A percentile compares a stretch with the other conserved stretches of the same genome.
Conservation (phyloP, 2,329 filamentous ascomycete genomes). For the Neofusicoccum sp. region DNA sequence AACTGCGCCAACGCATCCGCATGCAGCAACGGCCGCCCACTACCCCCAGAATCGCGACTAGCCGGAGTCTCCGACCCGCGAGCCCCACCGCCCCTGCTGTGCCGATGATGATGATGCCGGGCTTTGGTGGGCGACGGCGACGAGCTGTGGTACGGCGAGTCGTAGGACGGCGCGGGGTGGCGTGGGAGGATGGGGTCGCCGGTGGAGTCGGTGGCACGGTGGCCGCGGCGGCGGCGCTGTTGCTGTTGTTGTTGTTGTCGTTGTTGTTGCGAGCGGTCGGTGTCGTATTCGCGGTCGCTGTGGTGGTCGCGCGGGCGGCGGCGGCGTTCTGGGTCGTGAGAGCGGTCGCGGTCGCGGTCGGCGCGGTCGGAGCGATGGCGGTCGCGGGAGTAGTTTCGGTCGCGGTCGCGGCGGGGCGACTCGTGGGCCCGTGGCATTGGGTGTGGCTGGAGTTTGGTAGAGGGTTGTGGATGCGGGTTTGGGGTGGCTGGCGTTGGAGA, state of each 20-base stretch:
- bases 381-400: conserved; percentile 11
- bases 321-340: conserved; percentile 23
- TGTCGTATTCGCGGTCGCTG: conserved; percentile 28
- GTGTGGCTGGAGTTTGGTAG: background rate
- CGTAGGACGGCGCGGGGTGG: conserved; percentile 17
- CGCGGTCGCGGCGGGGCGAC: conserved; percentile 29
- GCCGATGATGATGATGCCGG: background rate
- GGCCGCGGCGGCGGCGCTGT: conserved; percentile 34
- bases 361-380: conserved; percentile 24
- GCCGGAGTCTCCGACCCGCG: conserved; percentile 1
- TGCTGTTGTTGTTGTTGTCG: background rate
- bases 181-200: conserved; percentile 26
- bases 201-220: conserved; percentile 44
- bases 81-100: background rate
- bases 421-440: conserved; percentile 27
- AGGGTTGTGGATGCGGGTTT: background rate
- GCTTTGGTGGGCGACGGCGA: conserved; percentile 14
- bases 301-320: conserved; percentile 3
- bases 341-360: conserved; percentile 24
- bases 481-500: no score
- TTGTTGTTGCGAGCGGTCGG: background rate
- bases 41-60: conserved; percentile 31
- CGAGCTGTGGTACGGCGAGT: conserved; percentile 18
- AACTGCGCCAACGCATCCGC: conserved; percentile 67
- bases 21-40: conserved; percentile 45